Percentiles rank a stretch among this genome's conserved stretches.
These are phyloP conservation scores for Globisporangium cederbergense DNA, from an alignment of 352 stramenopile species.

Conservation along the genomic window DNA sequence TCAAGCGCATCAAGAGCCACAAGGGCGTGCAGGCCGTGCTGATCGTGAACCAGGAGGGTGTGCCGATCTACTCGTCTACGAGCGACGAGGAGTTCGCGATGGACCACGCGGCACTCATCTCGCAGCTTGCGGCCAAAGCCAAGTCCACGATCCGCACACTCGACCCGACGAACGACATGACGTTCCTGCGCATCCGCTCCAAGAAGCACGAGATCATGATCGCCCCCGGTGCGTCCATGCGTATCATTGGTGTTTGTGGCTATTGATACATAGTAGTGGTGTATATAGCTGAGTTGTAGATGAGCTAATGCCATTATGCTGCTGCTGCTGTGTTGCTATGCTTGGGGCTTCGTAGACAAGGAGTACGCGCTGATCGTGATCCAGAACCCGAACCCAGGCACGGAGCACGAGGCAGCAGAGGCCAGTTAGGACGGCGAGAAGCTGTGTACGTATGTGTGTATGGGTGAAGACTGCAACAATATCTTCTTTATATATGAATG, in stretches of 20 bases:
- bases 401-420: conserved; percentile 32
- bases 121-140: conserved; percentile 87
- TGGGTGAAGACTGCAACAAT: background rate
- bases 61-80: conserved; percentile 91
- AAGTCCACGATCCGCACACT: conserved; percentile 89
- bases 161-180: conserved; percentile 91
- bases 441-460: background rate
- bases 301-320: background rate
- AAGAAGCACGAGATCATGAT: conserved; percentile 96
- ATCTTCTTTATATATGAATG: background rate
- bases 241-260: background rate
- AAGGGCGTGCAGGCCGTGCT: conserved; percentile 92
- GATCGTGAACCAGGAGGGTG: conserved; percentile 92
- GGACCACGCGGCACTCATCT: conserved; percentile 85
- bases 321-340: background rate
- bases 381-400: conserved; percentile 82
- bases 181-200: conserved; percentile 91
- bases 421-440: conserved; percentile 17
- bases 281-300: background rate
- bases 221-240: conserved; percentile 36
- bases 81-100: conserved; percentile 87
- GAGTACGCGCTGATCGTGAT: conserved; percentile 94
- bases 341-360: conserved; percentile 57
- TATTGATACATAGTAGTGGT: conserved; percentile 2
- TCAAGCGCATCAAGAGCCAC: conserved; percentile 93